Evolutionary conservation across 2,329 filamentous ascomycete genomes (phyloP).

Genomic region (Verticillium isaacii): DNA sequence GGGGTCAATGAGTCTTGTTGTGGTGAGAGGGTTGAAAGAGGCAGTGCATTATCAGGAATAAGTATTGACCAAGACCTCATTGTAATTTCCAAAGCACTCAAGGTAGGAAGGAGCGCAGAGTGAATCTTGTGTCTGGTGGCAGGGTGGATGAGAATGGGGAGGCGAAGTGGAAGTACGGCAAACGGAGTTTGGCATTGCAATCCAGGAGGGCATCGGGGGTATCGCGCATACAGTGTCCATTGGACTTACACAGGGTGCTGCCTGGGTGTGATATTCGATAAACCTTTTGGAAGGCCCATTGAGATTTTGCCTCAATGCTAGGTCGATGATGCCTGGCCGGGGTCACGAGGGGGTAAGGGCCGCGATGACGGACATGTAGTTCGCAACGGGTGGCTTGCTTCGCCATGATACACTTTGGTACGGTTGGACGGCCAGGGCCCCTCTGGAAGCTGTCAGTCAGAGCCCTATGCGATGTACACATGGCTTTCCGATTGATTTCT

Average conservation of each 20-base stretch:
- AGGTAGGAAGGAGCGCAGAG: neutral
- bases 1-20: too few relatives aligned
- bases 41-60: neutral
- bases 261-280: neutral
- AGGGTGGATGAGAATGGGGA: neutral
- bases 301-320: too few relatives aligned
- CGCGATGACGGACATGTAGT: too few relatives aligned
- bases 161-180: neutral
- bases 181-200: neutral
- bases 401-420: neutral
- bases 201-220: too few relatives aligned
- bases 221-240: neutral
- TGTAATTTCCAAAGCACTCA: neutral
- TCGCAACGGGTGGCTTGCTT: neutral
- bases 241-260: neutral
- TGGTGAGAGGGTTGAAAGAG: neutral
- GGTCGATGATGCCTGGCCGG: neutral
- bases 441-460: neutral
- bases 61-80: neutral
- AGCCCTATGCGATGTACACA: neutral
- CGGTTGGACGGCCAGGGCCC: neutral
- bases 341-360: neutral
- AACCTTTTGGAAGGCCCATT: too few relatives aligned
- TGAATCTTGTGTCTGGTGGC: neutral
- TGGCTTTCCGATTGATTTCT: neutral